A percentile compares a stretch with the other conserved stretches of the same genome.
These are phyloP conservation scores for Apiospora aurea DNA, from an alignment of 2,329 filamentous ascomycete genomes.

Conservation along the genomic window DNA sequence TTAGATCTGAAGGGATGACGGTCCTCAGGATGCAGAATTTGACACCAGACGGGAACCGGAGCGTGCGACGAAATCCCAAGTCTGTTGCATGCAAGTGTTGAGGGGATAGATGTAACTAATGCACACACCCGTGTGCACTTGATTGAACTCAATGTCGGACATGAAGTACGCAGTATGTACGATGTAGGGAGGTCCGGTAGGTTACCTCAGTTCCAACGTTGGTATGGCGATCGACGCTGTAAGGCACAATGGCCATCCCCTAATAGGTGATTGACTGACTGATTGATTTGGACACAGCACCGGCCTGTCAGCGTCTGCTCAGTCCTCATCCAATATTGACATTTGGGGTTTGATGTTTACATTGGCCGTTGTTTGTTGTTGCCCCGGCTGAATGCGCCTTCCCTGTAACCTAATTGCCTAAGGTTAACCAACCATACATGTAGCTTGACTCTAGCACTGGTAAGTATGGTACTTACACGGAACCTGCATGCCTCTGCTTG, in stretches of 20 bases:
- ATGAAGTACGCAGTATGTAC: too few relatives aligned
- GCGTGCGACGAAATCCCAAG: not conserved
- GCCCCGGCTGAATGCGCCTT: slow-evolving; percentile 11
- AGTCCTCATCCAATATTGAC: not conserved
- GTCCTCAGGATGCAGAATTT: too few relatives aligned
- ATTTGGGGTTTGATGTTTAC: not conserved
- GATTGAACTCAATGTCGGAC: not conserved
- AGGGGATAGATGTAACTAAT: not conserved
- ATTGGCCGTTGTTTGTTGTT: not conserved
- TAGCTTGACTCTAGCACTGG: not conserved
- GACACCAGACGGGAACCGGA: not conserved
- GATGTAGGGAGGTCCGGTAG: not conserved
- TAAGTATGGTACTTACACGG: too few relatives aligned
- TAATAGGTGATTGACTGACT: not conserved
- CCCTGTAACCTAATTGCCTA: not conserved
- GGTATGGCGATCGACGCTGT: not conserved
- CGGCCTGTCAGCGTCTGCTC: too few relatives aligned
- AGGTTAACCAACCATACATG: not conserved
- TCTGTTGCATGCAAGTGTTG: not conserved
- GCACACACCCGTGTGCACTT: not conserved
- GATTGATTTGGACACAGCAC: not conserved
- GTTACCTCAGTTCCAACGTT: not conserved
- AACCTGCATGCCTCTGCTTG: not conserved
- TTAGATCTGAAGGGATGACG: not conserved
- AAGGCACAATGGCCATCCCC: not conserved